phyloP scores from a whole-genome alignment of 495 filamentous ascomycete species.

The Trichoderma virens region DNA sequence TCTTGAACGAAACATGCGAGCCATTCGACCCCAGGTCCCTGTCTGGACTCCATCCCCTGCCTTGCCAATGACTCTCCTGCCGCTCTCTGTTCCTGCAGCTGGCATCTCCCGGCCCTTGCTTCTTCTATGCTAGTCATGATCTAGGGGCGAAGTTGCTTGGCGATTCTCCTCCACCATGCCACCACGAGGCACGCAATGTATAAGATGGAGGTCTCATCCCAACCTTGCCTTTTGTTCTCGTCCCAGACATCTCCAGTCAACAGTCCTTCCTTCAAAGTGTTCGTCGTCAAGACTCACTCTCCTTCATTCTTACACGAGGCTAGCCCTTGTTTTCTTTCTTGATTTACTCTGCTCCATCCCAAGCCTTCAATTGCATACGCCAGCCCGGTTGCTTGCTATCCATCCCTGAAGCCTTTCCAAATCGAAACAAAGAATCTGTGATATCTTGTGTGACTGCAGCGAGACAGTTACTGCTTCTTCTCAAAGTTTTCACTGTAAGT shows the following conservation, averaged over 20 bases:
- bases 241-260: constrained; percentile 13
- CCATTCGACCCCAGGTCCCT: neutral
- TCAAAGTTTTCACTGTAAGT: constrained; percentile 69
- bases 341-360: constrained; percentile 17
- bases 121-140: neutral
- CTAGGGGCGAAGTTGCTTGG: neutral
- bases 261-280: constrained; percentile 20
- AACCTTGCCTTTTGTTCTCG: neutral
- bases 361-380: constrained; percentile 1
- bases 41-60: neutral
- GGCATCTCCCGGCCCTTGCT: neutral
- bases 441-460: neutral
- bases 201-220: constrained; percentile 1
- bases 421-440: neutral
- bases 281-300: constrained; percentile 21
- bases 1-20: neutral
- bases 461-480: constrained; percentile 46
- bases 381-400: constrained; percentile 1
- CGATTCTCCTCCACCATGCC: neutral
- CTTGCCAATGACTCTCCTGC: constrained; percentile 4
- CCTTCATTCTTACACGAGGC: constrained; percentile 26
- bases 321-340: constrained; percentile 24
- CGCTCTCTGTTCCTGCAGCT: constrained; percentile 8
- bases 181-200: neutral
- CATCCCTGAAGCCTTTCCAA: neutral